These are phyloP conservation scores for Mucor irregularis DNA, from an alignment of 371 early-diverging fungal species.

Conservation along the genomic window DNA sequence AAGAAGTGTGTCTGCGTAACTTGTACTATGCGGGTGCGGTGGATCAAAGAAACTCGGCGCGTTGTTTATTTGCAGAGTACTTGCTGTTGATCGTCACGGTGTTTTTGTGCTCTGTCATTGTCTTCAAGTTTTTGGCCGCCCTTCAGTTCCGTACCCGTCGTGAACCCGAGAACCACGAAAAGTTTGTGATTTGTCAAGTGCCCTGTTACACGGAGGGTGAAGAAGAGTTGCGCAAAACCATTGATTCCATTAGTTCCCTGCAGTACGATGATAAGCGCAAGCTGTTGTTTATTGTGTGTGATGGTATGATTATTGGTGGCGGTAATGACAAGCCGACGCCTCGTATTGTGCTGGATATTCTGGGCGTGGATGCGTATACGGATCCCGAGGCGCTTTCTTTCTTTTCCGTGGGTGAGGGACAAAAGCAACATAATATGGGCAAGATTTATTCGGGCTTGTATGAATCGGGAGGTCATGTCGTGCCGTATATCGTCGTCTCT, in stretches of 20 bases:
- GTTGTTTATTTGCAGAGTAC: conserved; percentile 85
- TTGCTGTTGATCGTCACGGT: conserved; percentile 75
- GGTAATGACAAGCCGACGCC: conserved; percentile 93
- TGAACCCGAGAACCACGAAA: conserved; percentile 83
- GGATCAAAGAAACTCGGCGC: conserved; percentile 77
- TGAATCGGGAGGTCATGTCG: conserved; percentile 77
- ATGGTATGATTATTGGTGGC: conserved; percentile 87
- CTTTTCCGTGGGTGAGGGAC: conserved; percentile 83
- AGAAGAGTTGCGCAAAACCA: conserved; percentile 69
- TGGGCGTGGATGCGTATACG: conserved; percentile 77
- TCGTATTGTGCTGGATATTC: conserved; percentile 80
- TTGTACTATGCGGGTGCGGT: conserved; percentile 82
- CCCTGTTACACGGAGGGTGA: conserved; percentile 86
- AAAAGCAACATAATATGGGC: conserved; percentile 85
- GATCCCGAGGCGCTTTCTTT: conserved; percentile 88
- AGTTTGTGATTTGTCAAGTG: conserved; percentile 90
- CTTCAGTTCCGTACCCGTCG: conserved; percentile 70
- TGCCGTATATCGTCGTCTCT: conserved; percentile 82
- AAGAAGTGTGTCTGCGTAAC: conserved; percentile 67
- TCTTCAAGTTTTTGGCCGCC: conserved; percentile 90
- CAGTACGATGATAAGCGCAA: conserved; percentile 73
- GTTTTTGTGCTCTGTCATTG: conserved; percentile 77
- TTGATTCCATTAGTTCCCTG: conserved; percentile 69
- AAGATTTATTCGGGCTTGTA: conserved; percentile 91
- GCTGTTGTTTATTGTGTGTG: conserved; percentile 78